Evolutionary conservation across 768 basidiomycete species (phyloP).

Genomic region (Vararia minispora): DNA sequence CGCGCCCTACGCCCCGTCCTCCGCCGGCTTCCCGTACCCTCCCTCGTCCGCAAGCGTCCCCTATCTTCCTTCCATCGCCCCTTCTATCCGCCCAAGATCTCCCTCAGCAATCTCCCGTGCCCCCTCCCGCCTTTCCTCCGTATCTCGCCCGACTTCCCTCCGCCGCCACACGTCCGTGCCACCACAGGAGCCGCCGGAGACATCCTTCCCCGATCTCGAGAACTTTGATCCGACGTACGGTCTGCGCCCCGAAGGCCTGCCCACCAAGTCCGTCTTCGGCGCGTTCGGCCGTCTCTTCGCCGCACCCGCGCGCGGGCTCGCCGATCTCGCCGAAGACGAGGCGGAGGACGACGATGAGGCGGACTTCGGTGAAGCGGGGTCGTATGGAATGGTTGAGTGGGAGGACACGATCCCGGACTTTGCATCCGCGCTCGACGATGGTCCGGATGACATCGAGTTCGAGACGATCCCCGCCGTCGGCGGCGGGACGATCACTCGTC

Average conservation of each 20-base stretch:
- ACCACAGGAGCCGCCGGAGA: slow-evolving; percentile 17
- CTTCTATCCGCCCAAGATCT: slow-evolving; percentile 2
- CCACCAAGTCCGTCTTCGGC: slow-evolving; percentile 71
- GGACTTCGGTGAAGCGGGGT: slow-evolving; percentile 27
- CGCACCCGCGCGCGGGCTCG: slow-evolving; percentile 54
- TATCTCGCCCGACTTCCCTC: slow-evolving; percentile 6
- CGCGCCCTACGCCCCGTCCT: slow-evolving; percentile 7
- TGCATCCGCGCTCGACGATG: slow-evolving; percentile 26
- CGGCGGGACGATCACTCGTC: slow-evolving; percentile 78
- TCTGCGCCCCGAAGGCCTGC: slow-evolving; percentile 83
- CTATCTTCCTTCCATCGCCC: slow-evolving; percentile 4
- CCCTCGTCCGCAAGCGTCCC: not conserved
- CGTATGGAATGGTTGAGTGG: slow-evolving; percentile 66
- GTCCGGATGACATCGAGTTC: slow-evolving; percentile 43
- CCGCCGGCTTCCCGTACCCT: slow-evolving; percentile 3
- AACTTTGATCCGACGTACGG: slow-evolving; percentile 96
- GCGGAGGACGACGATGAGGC: slow-evolving; percentile 30
- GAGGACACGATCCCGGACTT: slow-evolving; percentile 41
- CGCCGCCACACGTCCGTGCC: slow-evolving; percentile 17
- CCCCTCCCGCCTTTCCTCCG: slow-evolving; percentile 6
- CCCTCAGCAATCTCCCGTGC: slow-evolving; percentile 6
- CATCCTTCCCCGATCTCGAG: slow-evolving; percentile 55
- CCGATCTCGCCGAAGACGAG: slow-evolving; percentile 67
- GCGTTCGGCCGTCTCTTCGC: slow-evolving; percentile 67
- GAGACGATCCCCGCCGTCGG: slow-evolving; percentile 90